Conservation (phyloP, 2,329 filamentous ascomycete genomes). For the Periconia digitata region DNA sequence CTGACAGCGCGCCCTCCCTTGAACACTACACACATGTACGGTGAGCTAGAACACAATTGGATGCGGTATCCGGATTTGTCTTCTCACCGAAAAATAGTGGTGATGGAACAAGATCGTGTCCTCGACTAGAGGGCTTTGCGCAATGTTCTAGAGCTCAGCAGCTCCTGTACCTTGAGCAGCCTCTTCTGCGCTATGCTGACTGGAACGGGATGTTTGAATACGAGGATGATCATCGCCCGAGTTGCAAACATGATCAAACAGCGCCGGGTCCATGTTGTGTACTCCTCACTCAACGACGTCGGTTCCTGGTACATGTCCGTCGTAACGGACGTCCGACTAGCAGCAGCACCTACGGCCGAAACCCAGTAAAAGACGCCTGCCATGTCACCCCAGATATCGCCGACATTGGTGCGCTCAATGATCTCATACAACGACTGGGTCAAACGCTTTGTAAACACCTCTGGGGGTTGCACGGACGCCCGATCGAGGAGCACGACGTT, state of each 20-base stretch:
- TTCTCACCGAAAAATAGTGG: no score
- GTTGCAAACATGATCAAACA: conserved; percentile 33
- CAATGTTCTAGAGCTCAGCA: conserved; percentile 13
- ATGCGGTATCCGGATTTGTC: no score
- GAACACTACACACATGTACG: no score
- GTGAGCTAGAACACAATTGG: no score
- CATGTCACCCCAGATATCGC: conserved; percentile 35
- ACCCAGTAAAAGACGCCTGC: conserved; percentile 40
- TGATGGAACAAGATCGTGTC: no score
- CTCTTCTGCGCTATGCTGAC: conserved; percentile 26
- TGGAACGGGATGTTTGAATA: conserved; percentile 30
- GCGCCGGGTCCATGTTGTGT: conserved; percentile 25
- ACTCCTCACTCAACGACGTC: conserved; percentile 11
- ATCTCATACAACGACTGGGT: conserved; percentile 24
- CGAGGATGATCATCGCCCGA: conserved; percentile 25
- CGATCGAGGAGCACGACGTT: conserved; percentile 13
- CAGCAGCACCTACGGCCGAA: conserved; percentile 31
- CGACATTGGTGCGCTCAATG: conserved; percentile 24
- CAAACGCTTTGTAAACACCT: conserved; percentile 12
- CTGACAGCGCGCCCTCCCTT: no score
- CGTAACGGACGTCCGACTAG: conserved; percentile 20
- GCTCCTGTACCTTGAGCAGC: conserved; percentile 30
- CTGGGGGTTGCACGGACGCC: conserved; percentile 3
- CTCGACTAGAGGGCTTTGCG: background rate
- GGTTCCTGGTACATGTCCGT: conserved; percentile 14